Evolutionary conservation across 2,329 filamentous ascomycete genomes (phyloP).

Genomic region (Helminthosporium solani): DNA sequence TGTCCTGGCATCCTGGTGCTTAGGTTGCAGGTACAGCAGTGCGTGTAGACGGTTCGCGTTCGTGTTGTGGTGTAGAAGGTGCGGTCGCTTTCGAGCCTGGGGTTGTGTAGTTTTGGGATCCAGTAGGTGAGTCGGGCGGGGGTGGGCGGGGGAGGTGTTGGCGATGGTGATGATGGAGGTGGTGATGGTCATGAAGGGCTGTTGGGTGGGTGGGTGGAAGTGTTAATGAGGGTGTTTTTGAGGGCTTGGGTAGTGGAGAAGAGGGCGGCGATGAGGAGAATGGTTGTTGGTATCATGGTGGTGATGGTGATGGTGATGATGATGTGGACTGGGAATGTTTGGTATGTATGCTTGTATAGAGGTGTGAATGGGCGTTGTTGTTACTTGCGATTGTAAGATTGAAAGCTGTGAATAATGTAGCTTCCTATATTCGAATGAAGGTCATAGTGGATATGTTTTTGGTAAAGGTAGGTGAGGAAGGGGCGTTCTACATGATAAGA

Average conservation of each 20-base stretch:
- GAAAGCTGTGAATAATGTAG: no score
- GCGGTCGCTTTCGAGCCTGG: constrained; percentile 20
- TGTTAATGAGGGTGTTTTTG: no score
- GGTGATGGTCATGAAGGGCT: not conserved
- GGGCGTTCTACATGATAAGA: no score
- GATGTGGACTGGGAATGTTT: no score
- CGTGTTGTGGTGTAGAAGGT: constrained; percentile 24
- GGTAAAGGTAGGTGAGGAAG: no score
- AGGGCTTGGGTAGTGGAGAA: not conserved
- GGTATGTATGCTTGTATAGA: no score
- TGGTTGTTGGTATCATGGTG: not conserved
- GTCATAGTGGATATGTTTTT: no score
- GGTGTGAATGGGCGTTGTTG: no score
- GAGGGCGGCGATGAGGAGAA: not conserved
- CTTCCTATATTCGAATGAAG: no score
- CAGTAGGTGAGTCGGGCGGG: constrained; percentile 15
- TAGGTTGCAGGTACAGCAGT: constrained; percentile 30
- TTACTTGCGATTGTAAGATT: no score
- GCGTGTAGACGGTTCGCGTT: constrained; percentile 26
- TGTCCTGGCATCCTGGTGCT: constrained; percentile 19
- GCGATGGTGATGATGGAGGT: not conserved
- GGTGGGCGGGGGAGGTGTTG: not conserved
- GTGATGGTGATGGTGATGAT: no score
- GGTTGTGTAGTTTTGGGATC: constrained; percentile 16
- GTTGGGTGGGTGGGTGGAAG: not conserved